Evolutionary conservation across 2,329 filamentous ascomycete genomes (phyloP), one percentile per base, ranked within the genome.

Genomic region (Cytospora chrysosperma): DNA sequence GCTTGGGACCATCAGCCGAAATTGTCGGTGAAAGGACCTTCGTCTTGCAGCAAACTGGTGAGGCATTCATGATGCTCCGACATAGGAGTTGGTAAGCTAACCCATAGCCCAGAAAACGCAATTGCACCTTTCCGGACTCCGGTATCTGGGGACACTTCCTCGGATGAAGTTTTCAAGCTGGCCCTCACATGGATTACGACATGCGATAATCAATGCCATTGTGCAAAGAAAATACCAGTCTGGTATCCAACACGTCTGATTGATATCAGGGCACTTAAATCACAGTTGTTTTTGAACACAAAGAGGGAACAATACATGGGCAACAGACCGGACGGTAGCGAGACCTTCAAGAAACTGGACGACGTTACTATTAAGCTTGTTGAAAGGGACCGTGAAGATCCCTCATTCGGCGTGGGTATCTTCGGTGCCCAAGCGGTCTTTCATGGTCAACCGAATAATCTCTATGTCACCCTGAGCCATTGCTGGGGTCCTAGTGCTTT

Each of bases 381-480:
- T 13, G 30, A 61, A 21, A 51, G 28, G 17, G 1, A 10, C 1
- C 52, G 47, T 8, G 3, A 24, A 2, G 32, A 43, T 40, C 32
- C 17, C 3, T 10, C 6, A 1, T 1, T 56, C 3, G 24, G 52
- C 17, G 2, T 6, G 10, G 19, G 17, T 28, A 12, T 52, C 5
- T 52, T 52, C 7, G 26, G 50, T 1, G 24, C 12, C 12, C 17
- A 4, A 5, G 19, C 5, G 8, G 21, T 17, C 1, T 1, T 15
- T 1, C 19, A 1, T 26, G n/a, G 26, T 1, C 26, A 51, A 26
- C 24, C 27, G 3, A 49, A 55, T 24, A 56, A 43, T 15, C 37
- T 27, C 2, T 56, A 64, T 7, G 32, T 37, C 21, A 61, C 62
- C 1, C n/a, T 64, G 2, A 61, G 62, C 19, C 57, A 64, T 19